phyloP scores from a whole-genome alignment of 352 stramenopile genomes.

The Halophytophthora polymorphica region DNA sequence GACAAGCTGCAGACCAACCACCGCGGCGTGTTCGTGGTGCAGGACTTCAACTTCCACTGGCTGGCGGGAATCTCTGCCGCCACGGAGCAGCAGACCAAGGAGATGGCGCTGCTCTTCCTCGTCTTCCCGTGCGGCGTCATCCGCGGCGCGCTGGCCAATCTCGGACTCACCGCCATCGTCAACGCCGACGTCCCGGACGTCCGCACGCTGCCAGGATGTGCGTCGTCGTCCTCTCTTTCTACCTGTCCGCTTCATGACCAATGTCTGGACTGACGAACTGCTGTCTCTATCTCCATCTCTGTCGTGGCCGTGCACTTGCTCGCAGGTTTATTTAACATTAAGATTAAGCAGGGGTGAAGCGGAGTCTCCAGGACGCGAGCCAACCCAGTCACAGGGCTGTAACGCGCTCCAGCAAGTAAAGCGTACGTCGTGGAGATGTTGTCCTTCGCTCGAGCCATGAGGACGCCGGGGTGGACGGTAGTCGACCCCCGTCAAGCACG shows the following conservation, averaged over 20 bases:
- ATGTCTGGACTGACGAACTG: neutral
- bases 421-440: no score
- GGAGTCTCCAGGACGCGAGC: neutral
- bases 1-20: slow-evolving; percentile 99
- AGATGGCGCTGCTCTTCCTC: slow-evolving; percentile 92
- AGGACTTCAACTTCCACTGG: slow-evolving; percentile 95
- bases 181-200: slow-evolving; percentile 93
- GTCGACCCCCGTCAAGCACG: no score
- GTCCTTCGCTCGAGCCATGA: no score
- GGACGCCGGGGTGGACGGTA: no score
- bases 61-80: slow-evolving; percentile 78
- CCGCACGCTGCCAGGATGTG: slow-evolving; percentile 89
- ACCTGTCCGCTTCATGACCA: neutral
- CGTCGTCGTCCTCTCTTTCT: slow-evolving; percentile 11
- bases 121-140: slow-evolving; percentile 96
- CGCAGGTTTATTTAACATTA: slow-evolving; percentile 91
- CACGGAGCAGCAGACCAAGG: slow-evolving; percentile 79
- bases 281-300: slow-evolving; percentile 1
- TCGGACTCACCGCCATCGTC: slow-evolving; percentile 94
- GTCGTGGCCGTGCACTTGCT: slow-evolving; percentile 4
- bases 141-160: slow-evolving; percentile 91
- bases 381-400: no score
- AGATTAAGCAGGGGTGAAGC: slow-evolving; percentile 71
- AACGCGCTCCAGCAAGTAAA: neutral
- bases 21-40: slow-evolving; percentile 92